These are phyloP conservation scores for Dictyostelium firmibasis DNA, from an alignment of 78 protist species.

Conservation along the genomic window DNA sequence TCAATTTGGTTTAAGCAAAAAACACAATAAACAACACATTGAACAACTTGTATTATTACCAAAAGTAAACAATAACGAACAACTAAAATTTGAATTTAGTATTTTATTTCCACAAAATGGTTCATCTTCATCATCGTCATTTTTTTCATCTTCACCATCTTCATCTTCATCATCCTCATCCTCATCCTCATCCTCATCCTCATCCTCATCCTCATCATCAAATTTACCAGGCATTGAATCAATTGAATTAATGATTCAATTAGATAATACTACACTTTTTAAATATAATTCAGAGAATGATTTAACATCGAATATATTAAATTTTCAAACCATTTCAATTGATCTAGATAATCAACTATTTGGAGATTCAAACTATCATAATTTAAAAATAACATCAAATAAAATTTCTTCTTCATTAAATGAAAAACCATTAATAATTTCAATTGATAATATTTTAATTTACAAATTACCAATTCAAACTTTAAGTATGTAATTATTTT, in stretches of 20 bases:
- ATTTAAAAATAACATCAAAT: not conserved
- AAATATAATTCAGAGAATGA: not conserved
- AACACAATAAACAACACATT: not conserved
- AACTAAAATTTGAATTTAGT: not conserved
- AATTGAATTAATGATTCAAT: not conserved
- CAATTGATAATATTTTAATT: not conserved
- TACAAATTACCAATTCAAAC: slow-evolving; percentile 1
- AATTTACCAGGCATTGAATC: not conserved
- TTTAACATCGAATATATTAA: not conserved
- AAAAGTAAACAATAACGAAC: not conserved
- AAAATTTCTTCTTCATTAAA: not conserved
- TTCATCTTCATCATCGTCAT: not conserved
- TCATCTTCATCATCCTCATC: not conserved
- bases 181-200: not conserved
- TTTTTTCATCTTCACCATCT: not conserved
- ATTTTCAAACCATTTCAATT: not conserved
- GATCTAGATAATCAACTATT: not conserved
- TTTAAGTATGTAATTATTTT: not conserved
- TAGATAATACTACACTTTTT: not conserved
- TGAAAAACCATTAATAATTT: not conserved
- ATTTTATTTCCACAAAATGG: not conserved
- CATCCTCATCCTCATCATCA: not conserved
- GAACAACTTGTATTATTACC: not conserved
- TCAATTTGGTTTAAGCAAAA: not conserved
- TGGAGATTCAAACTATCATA: not conserved